Base-by-base conservation (phyloP, 176 grass and related monocot species). In the Sorghum bicolor region DNA sequence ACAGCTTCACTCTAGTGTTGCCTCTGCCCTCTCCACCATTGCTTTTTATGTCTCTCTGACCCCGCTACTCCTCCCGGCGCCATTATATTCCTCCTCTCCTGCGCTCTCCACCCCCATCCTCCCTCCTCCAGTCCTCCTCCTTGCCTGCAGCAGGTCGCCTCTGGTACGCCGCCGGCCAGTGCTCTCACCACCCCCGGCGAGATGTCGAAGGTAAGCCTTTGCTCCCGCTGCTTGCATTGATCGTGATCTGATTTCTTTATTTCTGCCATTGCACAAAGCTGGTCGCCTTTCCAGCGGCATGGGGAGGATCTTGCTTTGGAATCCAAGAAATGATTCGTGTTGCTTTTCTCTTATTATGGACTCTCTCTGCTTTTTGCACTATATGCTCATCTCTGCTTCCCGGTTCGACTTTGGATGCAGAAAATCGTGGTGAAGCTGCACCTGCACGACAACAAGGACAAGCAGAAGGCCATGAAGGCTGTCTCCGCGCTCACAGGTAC, bases 401-500 rank as follows among this genome's bases (percentile, higher is more conserved):
- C 43, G 2, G 40, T 26, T 77, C 8, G 24, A 26, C 41, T 38
- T 11, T 53, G 84, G 36, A 65, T 76, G 52, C 90, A 97, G 95
- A 94, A 91, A 94, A 90, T 93, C 37, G 86, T 97, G 66, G 84
- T 97, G 84, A 94, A 88, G 71, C 43, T 97, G 86, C 82, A 91
- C 67, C 22, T 97, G 75, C 71, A 89, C n/a, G 88, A 93, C 79
- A 89, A 84, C 34, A 93, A 53, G 58, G 92, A 94, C 37, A 97
- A 97, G 78, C 95, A 86, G 88, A 97, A 93, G 90, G 95, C 95
- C 8, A 75, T 97, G 53, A 97, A 94, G 84, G 79, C 82, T 14
- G 90, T 97, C 28, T 82, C 95, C 26, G 15, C 52, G 45, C 70
- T 97, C 86, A 10, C n/a, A 29, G 92, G 95, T 94, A 75, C 2